phyloP scores from a whole-genome alignment of 2,329 filamentous ascomycete genomes.

The Fusarium circinatum region DNA sequence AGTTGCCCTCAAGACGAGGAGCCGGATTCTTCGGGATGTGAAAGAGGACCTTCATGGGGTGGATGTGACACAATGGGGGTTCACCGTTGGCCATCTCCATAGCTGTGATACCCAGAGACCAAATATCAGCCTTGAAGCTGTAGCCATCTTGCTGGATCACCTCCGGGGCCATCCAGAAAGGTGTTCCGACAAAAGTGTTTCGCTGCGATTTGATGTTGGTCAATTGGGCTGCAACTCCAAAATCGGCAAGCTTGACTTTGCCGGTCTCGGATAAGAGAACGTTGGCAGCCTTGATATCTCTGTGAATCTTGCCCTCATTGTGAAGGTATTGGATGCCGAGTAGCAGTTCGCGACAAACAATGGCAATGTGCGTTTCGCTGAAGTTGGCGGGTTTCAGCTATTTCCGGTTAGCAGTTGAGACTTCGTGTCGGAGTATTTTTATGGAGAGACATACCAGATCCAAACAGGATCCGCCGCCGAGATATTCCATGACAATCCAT shows the following conservation, averaged over 20 bases:
- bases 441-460: conserved; percentile 74
- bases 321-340: conserved; percentile 93
- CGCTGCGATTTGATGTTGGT: conserved; percentile 98
- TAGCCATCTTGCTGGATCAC: conserved; percentile 87
- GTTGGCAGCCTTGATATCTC: conserved; percentile 97
- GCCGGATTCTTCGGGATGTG: conserved; percentile 89
- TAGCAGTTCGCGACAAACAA: conserved; percentile 91
- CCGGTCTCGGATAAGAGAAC: conserved; percentile 90
- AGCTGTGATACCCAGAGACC: conserved; percentile 91
- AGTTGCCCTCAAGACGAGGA: conserved; percentile 85
- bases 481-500: conserved; percentile 99
- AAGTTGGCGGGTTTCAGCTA: conserved; percentile 92
- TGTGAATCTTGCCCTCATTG: conserved; percentile 92
- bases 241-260: conserved; percentile 95
- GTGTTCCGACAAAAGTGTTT: conserved; percentile 97
- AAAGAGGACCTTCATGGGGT: conserved; percentile 94
- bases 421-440: neutral
- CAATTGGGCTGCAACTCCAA: conserved; percentile 94
- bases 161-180: conserved; percentile 97
- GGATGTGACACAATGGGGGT: conserved; percentile 84
- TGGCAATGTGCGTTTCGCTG: conserved; percentile 89
- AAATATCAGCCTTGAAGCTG: conserved; percentile 93
- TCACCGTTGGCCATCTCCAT: conserved; percentile 91
- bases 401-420: conserved; percentile 5
- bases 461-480: conserved; percentile 93